These are phyloP conservation scores for Endoconidiophora laricicola DNA, from an alignment of 2,329 filamentous ascomycete genomes.

Conservation along the genomic window DNA sequence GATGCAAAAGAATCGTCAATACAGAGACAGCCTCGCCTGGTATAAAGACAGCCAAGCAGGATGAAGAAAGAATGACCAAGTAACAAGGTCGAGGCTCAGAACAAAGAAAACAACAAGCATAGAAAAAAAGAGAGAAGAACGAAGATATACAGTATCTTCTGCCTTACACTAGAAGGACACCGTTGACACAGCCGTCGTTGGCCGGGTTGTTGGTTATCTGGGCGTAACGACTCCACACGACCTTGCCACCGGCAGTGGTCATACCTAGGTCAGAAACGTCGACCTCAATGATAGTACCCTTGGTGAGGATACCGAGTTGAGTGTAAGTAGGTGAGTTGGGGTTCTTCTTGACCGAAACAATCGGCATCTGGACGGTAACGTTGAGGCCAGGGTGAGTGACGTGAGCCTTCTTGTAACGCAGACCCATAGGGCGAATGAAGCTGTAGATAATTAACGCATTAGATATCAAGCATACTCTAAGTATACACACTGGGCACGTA, in stretches of 20 bases:
- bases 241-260: slow-evolving; percentile 80
- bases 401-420: slow-evolving; percentile 36
- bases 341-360: slow-evolving; percentile 49
- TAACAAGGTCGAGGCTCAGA: too few species aligned
- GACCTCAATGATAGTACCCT: slow-evolving; percentile 68
- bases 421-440: slow-evolving; percentile 33
- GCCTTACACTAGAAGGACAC: slow-evolving; percentile 20
- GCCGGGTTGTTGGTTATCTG: slow-evolving; percentile 45
- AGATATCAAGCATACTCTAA: slow-evolving; percentile 19
- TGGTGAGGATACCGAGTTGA: slow-evolving; percentile 75
- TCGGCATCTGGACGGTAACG: slow-evolving; percentile 76
- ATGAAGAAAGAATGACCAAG: too few species aligned
- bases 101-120: neutral
- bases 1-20: slow-evolving; percentile 2
- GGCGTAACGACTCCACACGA: slow-evolving; percentile 78
- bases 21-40: neutral
- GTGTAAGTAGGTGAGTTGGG: slow-evolving; percentile 84
- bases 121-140: neutral
- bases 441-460: slow-evolving; percentile 33
- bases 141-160: neutral
- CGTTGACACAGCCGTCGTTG: slow-evolving; percentile 31
- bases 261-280: slow-evolving; percentile 86
- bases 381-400: slow-evolving; percentile 59
- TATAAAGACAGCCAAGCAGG: neutral
- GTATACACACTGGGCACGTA: neutral